A percentile compares a stretch with the other conserved stretches of the same genome.
Evolutionary conservation across 2,329 filamentous ascomycete genomes (phyloP).

Genomic region (Fusarium xyrophilum): DNA sequence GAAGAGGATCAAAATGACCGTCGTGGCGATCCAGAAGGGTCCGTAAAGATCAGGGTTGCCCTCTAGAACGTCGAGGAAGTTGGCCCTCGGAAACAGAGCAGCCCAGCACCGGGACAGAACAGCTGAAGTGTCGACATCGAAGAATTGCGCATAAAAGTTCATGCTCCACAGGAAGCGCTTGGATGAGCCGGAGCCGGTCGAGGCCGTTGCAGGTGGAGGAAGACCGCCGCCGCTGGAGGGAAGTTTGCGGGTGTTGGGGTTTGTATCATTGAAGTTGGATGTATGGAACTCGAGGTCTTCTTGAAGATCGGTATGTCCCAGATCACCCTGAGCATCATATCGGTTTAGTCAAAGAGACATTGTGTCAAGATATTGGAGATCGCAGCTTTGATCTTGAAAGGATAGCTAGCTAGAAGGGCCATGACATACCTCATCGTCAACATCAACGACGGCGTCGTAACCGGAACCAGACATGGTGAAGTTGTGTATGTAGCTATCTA

Average conservation of each 20-base stretch:
- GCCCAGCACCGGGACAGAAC: conserved; percentile 87
- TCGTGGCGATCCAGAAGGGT: conserved; percentile 98
- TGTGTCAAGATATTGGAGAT: background rate
- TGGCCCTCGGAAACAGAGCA: conserved; percentile 87
- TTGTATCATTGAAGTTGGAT: conserved; percentile 77
- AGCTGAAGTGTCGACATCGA: conserved; percentile 94
- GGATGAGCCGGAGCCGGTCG: conserved; percentile 51
- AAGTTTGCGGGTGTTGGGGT: conserved; percentile 57
- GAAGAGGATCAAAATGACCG: conserved; percentile 94
- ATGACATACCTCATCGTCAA: conserved; percentile 82
- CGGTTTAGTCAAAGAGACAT: background rate
- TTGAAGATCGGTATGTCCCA: conserved; percentile 97
- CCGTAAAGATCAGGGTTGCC: conserved; percentile 97
- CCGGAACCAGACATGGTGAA: conserved; percentile 77
- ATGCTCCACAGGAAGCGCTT: conserved; percentile 95
- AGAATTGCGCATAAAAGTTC: conserved; percentile 96
- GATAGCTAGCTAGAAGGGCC: conserved; percentile 19
- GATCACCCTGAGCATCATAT: conserved; percentile 73
- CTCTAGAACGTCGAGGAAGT: conserved; percentile 96
- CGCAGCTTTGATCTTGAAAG: conserved; percentile 9
- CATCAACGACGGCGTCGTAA: conserved; percentile 97
- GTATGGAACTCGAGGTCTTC: conserved; percentile 99
- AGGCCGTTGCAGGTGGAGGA: conserved; percentile 63
- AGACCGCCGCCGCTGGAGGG: conserved; percentile 57
- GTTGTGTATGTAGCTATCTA: background rate